Evolutionary conservation across 176 grass and related monocot genomes (phyloP).

Genomic region (Poa pratensis): DNA sequence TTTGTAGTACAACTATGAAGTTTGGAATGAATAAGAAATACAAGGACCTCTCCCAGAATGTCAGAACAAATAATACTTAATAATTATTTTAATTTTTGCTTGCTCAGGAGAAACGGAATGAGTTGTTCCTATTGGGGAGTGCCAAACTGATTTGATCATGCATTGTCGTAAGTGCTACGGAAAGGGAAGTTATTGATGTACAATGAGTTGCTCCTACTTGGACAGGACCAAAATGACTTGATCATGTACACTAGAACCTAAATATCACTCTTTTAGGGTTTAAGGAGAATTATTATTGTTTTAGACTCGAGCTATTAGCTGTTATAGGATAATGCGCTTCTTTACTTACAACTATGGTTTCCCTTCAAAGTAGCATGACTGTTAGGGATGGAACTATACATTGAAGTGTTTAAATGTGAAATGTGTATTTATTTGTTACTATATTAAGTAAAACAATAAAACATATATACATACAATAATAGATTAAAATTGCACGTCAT

Average conservation of each 20-base stretch:
- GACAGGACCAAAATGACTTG: constrained; percentile 5
- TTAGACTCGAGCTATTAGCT: background rate
- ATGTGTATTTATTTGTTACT: background rate
- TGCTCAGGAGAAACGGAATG: background rate
- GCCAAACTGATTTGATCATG: background rate
- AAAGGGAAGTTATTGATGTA: constrained; percentile 14
- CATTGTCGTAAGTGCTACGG: background rate
- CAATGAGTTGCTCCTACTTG: constrained; percentile 6
- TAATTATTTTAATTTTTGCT: background rate
- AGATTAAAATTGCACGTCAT: background rate
- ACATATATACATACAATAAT: constrained; percentile 4
- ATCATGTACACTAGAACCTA: background rate
- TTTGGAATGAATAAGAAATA: background rate
- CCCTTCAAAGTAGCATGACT: background rate
- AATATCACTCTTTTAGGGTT: background rate
- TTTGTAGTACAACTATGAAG: background rate
- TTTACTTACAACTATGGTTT: background rate
- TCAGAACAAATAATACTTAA: constrained; percentile 8
- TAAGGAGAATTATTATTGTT: background rate
- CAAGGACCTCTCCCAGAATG: background rate
- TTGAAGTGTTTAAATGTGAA: background rate
- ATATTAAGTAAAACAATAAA: background rate
- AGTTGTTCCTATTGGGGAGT: constrained; percentile 6
- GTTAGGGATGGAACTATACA: background rate
- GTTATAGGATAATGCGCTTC: background rate